Percentiles rank a stretch among this genome's conserved stretches.
phyloP scores from a whole-genome alignment of 176 grass and related monocot genomes.

The Oryza rufipogon region DNA sequence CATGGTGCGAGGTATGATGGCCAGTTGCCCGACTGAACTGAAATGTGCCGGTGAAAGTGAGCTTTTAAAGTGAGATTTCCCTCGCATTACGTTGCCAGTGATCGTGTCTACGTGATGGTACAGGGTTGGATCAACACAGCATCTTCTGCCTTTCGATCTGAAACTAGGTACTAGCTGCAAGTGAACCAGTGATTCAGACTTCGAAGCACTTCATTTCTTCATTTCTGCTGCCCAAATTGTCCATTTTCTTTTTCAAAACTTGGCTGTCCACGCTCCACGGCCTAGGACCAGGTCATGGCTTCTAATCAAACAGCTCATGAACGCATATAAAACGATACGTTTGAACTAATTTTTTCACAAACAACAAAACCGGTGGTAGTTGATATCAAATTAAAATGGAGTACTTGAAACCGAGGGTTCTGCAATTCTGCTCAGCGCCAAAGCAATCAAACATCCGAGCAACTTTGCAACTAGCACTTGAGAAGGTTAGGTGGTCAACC shows the following conservation, averaged over 20 bases:
- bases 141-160: background rate
- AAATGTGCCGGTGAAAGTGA: background rate
- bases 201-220: background rate
- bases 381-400: background rate
- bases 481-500: background rate
- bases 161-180: background rate
- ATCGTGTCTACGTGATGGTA: background rate
- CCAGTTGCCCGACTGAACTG: background rate
- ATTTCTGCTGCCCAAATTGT: background rate
- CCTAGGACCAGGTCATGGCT: background rate
- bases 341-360: background rate
- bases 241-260: no score
- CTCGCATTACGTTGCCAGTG: background rate
- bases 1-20: background rate
- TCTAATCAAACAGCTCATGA: background rate
- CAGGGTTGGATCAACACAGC: background rate
- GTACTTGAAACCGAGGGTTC: background rate
- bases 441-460: background rate
- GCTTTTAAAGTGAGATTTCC: background rate
- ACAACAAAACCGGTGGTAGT: background rate
- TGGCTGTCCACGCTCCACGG: background rate
- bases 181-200: background rate
- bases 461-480: background rate
- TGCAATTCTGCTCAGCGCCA: background rate
- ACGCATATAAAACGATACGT: background rate